Conservation (phyloP, 768 basidiomycete genomes). For the Xerocomellus chrysenteron region DNA sequence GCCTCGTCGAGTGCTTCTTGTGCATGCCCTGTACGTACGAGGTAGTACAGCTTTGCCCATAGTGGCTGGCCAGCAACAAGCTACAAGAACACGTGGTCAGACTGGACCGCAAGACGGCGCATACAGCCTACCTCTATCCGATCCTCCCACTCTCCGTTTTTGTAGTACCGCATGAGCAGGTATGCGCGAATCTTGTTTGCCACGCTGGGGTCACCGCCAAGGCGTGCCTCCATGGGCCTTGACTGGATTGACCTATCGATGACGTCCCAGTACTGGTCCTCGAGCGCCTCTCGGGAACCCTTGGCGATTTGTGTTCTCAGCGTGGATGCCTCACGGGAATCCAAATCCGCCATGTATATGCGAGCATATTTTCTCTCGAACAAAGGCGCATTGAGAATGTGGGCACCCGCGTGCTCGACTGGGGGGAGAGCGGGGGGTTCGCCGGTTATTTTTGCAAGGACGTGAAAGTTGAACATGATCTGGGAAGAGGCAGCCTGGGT, state of each 20-base stretch:
- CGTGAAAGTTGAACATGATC: slow-evolving; percentile 68
- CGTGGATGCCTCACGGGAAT: slow-evolving; percentile 62
- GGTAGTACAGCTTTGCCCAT: slow-evolving; percentile 93
- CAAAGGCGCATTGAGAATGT: slow-evolving; percentile 76
- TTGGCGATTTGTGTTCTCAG: slow-evolving; percentile 72
- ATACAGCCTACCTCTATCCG: slow-evolving; percentile 71
- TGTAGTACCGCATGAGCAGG: slow-evolving; percentile 75
- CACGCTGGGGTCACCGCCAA: slow-evolving; percentile 91
- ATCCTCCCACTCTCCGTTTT: slow-evolving; percentile 81
- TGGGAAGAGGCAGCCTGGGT: slow-evolving; percentile 51
- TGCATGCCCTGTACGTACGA: slow-evolving; percentile 82
- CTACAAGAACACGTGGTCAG: slow-evolving; percentile 38
- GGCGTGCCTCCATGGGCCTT: slow-evolving; percentile 75
- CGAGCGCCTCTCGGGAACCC: slow-evolving; percentile 79
- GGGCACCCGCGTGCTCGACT: slow-evolving; percentile 75
- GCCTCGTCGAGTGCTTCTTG: slow-evolving; percentile 82
- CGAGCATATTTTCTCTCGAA: slow-evolving; percentile 83
- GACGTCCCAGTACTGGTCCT: slow-evolving; percentile 86
- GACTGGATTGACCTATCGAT: slow-evolving; percentile 81
- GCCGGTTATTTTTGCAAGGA: slow-evolving; percentile 71
- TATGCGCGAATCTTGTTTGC: slow-evolving; percentile 90
- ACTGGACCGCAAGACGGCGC: not conserved
- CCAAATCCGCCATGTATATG: slow-evolving; percentile 65
- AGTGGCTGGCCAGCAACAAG: slow-evolving; percentile 83
- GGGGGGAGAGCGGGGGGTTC: slow-evolving; percentile 78